Base-by-base conservation (phyloP, 2,329 filamentous ascomycete species). In the Nothophaeocryptopus gaeumannii region DNA sequence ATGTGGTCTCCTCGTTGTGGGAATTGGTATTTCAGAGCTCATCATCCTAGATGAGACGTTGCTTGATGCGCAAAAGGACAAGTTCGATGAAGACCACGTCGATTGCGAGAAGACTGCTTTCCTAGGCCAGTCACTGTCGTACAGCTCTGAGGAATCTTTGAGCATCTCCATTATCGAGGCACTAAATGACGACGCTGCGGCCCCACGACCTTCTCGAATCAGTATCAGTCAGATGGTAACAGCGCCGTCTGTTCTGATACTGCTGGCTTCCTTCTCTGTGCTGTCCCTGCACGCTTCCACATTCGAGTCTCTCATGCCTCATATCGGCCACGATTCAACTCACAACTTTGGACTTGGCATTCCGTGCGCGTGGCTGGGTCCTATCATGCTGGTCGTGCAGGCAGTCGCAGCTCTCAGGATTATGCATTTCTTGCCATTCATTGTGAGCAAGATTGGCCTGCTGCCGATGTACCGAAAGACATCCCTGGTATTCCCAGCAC, bases 271-370 rank as follows among this genome's bases (percentile, higher is more conserved):
- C 4, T 76, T 74, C 55, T 78, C 74, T 26, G 76, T 77, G 33
- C 75, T 77, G 31, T 80, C 78, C n/a, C 77, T 77, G 60, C 80
- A 79, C 46, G 75, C 76, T 10, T 75, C 73, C 2, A 78, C 78
- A 39, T 82, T 76, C 50, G 73, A 76, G 48, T 68, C 73, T 15
- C 64, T 77, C 4, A 70, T 76, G 2, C 74, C 73, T 5, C 73
- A 76, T 53, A 67, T 76, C 29, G 72, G 72, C 39, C 74, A 76
- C 60, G 73, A 68, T 51, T 69, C 66, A 54, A 70, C 70, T 32
- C 65, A 70, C 37, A 64, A 72, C 40, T 72, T 71, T 40, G 74
- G 73, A 33, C 72, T 76, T 63, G 72, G 72, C 31, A 66, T 76
- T 33, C 67, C 73, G 8, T 77, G 74, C 64, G 66, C 68, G 13